Evolutionary conservation across 495 filamentous ascomycete species (phyloP).

Genomic region (Penicillium daleae): DNA sequence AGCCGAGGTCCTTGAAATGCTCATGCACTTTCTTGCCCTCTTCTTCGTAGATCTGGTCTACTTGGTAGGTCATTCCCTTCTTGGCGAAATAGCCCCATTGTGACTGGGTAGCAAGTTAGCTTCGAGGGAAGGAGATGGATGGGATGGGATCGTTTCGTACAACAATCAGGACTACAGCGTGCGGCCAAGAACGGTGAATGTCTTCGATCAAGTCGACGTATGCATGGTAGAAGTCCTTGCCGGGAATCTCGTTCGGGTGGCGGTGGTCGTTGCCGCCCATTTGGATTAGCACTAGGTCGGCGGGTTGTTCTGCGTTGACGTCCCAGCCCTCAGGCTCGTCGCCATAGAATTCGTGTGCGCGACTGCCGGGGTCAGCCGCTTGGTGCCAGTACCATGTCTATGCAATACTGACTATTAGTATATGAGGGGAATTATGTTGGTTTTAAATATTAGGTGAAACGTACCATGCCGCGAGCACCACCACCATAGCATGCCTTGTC

Average conservation of each 20-base stretch:
- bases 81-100: conserved; percentile 64
- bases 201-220: conserved; percentile 63
- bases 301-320: conserved; percentile 59
- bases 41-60: conserved; percentile 51
- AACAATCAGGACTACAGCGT: conserved; percentile 66
- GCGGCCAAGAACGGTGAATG: conserved; percentile 63
- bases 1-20: conserved; percentile 59
- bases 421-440: background rate
- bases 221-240: conserved; percentile 54
- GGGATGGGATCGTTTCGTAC: conserved; percentile 36
- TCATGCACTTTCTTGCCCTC: conserved; percentile 59
- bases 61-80: conserved; percentile 56
- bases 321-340: conserved; percentile 62
- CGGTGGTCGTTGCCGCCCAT: conserved; percentile 72
- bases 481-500: conserved; percentile 62
- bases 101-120: conserved; percentile 40
- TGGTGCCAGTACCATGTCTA: conserved; percentile 69
- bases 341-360: conserved; percentile 55
- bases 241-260: conserved; percentile 59
- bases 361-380: conserved; percentile 60
- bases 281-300: conserved; percentile 70
- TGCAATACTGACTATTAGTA: conserved; percentile 4
- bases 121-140: background rate
- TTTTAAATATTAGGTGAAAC: background rate
- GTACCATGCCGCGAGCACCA: conserved; percentile 40